Conservation (phyloP, 176 grass and related monocot genomes). For the Oropetium thomaeum region DNA sequence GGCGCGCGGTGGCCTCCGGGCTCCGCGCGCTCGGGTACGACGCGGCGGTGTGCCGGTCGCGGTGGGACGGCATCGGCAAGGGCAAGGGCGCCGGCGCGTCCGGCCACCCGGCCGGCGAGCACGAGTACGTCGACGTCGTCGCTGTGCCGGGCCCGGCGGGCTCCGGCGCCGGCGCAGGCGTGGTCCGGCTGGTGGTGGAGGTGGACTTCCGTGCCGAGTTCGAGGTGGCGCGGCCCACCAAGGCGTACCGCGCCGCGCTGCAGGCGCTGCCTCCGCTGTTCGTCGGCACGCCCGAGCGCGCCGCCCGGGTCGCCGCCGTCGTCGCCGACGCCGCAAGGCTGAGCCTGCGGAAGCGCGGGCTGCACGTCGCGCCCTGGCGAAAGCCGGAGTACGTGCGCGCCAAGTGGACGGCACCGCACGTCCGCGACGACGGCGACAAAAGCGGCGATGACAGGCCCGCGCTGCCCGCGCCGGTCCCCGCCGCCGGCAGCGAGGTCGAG, state of each 20-base stretch:
- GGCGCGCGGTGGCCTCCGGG: conserved; percentile 44
- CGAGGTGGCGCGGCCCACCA: conserved; percentile 74
- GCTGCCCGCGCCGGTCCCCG: neutral
- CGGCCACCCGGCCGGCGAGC: conserved; percentile 55
- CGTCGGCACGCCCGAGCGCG: conserved; percentile 51
- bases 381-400: conserved; percentile 86
- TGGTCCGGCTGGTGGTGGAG: conserved; percentile 73
- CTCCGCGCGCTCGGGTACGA: conserved; percentile 66
- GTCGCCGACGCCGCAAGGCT: conserved; percentile 56
- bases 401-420: conserved; percentile 66
- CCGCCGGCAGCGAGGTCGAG: conserved; percentile 34
- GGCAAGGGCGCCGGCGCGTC: no score
- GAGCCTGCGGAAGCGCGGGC: conserved; percentile 60
- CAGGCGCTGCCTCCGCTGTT: conserved; percentile 67
- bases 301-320: conserved; percentile 48
- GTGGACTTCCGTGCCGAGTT: conserved; percentile 81
- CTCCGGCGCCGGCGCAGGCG: neutral
- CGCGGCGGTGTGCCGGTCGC: conserved; percentile 65
- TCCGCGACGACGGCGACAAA: no score
- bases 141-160: neutral
- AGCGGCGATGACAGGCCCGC: no score
- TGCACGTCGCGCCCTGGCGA: conserved; percentile 80
- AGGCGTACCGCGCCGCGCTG: conserved; percentile 60
- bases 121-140: conserved; percentile 90
- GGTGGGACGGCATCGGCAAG: conserved; percentile 50